phyloP scores from a whole-genome alignment of 768 basidiomycete genomes.

The Austroboletus eburneus region DNA sequence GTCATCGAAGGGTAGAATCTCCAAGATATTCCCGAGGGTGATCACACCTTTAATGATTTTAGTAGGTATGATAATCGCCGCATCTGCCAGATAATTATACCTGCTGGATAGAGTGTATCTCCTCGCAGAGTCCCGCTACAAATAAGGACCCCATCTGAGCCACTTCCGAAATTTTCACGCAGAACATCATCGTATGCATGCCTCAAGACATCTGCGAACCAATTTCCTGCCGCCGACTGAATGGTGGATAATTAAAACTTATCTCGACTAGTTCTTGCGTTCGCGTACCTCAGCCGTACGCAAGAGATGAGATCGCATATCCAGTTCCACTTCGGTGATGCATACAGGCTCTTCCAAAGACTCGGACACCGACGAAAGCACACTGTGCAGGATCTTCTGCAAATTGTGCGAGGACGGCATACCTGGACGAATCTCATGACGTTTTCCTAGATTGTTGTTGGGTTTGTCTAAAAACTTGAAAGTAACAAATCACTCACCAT shows the following conservation, averaged over 20 bases:
- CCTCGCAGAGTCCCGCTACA: constrained; percentile 84
- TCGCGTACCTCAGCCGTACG: constrained; percentile 61
- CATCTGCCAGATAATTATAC: constrained; percentile 31
- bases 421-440: constrained; percentile 56
- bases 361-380: constrained; percentile 65
- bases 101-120: constrained; percentile 81
- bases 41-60: constrained; percentile 48
- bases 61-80: background rate
- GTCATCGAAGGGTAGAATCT: constrained; percentile 88
- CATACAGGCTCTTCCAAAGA: constrained; percentile 76
- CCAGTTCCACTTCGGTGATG: constrained; percentile 59
- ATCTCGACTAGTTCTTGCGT: background rate
- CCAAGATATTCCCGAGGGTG: constrained; percentile 82
- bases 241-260: background rate
- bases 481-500: constrained; percentile 40
- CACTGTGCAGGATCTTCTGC: constrained; percentile 50
- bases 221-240: constrained; percentile 70
- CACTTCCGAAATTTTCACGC: constrained; percentile 52
- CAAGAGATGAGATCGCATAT: constrained; percentile 72
- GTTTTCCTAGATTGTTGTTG: constrained; percentile 47
- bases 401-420: constrained; percentile 55
- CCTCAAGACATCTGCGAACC: constrained; percentile 80
- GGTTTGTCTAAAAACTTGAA: background rate
- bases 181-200: constrained; percentile 78
- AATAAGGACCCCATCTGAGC: constrained; percentile 77